Percentiles rank a stretch among this genome's conserved stretches.
phyloP scores from a whole-genome alignment of 768 basidiomycete species.

The Termitomyces bulborhizus region DNA sequence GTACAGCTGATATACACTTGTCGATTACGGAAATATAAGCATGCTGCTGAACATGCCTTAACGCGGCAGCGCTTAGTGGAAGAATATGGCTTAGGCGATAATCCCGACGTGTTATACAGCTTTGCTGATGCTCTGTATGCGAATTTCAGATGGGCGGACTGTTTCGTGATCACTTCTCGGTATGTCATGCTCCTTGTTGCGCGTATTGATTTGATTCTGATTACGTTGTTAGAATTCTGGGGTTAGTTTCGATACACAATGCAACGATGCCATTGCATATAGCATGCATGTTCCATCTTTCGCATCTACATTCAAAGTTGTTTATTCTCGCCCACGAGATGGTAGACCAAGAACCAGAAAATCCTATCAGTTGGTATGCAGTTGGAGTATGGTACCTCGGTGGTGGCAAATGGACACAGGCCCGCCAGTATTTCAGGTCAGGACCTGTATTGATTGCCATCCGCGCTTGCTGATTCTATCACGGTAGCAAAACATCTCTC shows the following conservation, averaged over 20 bases:
- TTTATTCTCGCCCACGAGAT: constrained; percentile 97
- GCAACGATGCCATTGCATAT: constrained; percentile 91
- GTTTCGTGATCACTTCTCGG: constrained; percentile 83
- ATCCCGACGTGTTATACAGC: constrained; percentile 87
- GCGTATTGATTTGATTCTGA: background rate
- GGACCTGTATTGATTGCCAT: background rate
- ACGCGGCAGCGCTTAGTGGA: constrained; percentile 63
- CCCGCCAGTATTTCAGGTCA: constrained; percentile 92
- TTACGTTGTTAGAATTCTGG: constrained; percentile 59
- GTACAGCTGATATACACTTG: constrained; percentile 90
- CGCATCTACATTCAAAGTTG: constrained; percentile 84
- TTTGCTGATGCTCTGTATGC: constrained; percentile 88
- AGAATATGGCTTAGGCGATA: constrained; percentile 81
- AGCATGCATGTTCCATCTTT: constrained; percentile 96
- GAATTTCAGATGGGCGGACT: constrained; percentile 91
- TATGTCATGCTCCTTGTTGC: constrained; percentile 17
- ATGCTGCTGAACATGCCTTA: no score
- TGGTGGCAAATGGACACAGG: constrained; percentile 82
- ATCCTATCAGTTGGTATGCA: constrained; percentile 95
- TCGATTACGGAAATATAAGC: constrained; percentile 47
- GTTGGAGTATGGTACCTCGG: constrained; percentile 96
- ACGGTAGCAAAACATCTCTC: constrained; percentile 81
- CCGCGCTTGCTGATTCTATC: background rate
- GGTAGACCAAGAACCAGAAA: constrained; percentile 90
- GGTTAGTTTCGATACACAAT: constrained; percentile 78